Conservation (phyloP, 1,284 basidiomycete genomes). For the Inonotus obliquus region DNA sequence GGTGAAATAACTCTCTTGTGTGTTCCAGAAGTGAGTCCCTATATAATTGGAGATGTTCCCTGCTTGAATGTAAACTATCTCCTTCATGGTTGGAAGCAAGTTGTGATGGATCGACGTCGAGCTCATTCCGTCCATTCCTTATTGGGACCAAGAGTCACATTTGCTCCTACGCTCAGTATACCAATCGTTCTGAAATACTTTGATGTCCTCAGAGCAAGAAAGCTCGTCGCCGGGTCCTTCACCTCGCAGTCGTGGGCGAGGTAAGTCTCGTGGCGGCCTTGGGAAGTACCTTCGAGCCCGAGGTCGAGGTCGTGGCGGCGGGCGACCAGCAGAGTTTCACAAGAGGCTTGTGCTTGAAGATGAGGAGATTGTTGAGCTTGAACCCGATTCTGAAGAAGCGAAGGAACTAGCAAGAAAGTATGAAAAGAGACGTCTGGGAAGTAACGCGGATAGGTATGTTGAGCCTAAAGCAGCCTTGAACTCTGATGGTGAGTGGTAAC, state of each 20-base stretch:
- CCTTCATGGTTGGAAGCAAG: constrained; percentile 47
- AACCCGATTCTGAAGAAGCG: constrained; percentile 43
- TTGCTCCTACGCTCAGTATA: background rate
- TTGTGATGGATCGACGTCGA: background rate
- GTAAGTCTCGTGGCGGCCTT: constrained; percentile 19
- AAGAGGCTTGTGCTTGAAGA: constrained; percentile 55
- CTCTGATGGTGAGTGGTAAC: constrained; percentile 53
- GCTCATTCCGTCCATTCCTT: background rate
- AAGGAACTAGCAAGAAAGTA: constrained; percentile 48
- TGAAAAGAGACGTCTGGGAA: constrained; percentile 50
- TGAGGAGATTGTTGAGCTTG: constrained; percentile 37
- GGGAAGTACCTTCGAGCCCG: constrained; percentile 21
- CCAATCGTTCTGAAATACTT: background rate
- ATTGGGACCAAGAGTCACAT: background rate
- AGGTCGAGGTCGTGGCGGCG: constrained; percentile 16
- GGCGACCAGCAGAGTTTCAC: constrained; percentile 33
- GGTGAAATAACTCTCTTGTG: constrained; percentile 65
- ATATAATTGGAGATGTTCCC: constrained; percentile 61
- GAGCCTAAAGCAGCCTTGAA: constrained; percentile 61
- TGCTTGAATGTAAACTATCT: constrained; percentile 74
- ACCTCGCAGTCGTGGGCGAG: constrained; percentile 13
- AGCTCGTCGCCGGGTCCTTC: background rate
- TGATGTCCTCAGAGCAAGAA: background rate
- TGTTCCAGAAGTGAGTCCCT: constrained; percentile 78
- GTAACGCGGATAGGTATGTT: constrained; percentile 67